Evolutionary conservation across 257 asterid genomes (phyloP), one percentile per base, ranked within the genome.

Genomic region (Cruciata laevipes): DNA sequence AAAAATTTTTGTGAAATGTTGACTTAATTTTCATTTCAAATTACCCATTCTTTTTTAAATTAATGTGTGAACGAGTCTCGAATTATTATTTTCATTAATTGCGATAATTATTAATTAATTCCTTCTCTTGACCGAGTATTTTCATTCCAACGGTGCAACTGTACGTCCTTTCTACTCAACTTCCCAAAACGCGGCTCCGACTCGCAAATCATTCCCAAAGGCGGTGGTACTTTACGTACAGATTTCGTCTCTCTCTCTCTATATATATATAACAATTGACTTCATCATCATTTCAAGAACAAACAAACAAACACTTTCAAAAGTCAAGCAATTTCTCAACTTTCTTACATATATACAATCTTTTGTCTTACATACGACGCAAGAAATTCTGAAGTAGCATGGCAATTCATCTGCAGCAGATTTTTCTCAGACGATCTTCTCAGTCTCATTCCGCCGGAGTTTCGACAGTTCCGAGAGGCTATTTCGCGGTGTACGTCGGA

Each of bases 121-220:
- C 16, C 17, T 3, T 40, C 11, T 47, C 55, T 47, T 47, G 55
- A 47, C 55, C n/a, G 20, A 47, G 20, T 47, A 47, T 13, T 3
- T 3, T 47, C 20, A 0, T 44, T 44, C 52, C 52, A 44, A 13
- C 52, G 53, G 53, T 44, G 53, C 53, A 44, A 14, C 55, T 42
- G 55, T 47, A 47, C 55, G 55, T 47, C 55, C 55, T 47, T 47
- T 47, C 55, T 47, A 14, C 55, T 47, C 55, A 47, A 47, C 55
- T 47, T 47, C 55, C 55, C 55, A 47, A 7, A 7, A 47, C 55
- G 55, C 55, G 55, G 55, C 55, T 42, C 51, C 51, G 51, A 42
- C 51, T 42, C 51, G 3, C 53, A 13, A 44, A 44, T 44, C 53
- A 44, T 44, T 44, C 53, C 14, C 55, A 47, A 5, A 16, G 55